A percentile compares a stretch with the other conserved stretches of the same genome.
phyloP scores from a whole-genome alignment of 2,329 filamentous ascomycete species.

The Fusarium gaditjirri region DNA sequence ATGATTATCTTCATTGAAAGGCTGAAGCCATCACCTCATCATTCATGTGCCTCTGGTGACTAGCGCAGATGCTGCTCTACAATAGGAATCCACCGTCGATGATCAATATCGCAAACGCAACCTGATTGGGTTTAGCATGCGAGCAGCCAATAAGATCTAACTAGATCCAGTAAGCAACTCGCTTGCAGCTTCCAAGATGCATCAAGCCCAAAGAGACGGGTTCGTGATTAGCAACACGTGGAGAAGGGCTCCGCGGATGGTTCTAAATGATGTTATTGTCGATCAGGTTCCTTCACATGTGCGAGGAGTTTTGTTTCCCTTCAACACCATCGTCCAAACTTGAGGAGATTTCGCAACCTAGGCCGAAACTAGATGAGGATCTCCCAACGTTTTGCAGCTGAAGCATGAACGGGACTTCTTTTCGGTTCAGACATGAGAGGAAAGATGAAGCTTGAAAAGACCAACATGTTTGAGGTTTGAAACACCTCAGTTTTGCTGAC shows the following conservation, averaged over 20 bases:
- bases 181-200: neutral
- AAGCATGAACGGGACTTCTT: neutral
- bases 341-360: constrained; percentile 33
- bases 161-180: neutral
- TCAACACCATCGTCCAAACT: neutral
- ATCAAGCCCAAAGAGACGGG: neutral
- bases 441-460: neutral
- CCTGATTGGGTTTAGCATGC: constrained; percentile 42
- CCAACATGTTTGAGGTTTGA: neutral
- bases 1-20: neutral
- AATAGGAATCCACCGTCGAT: constrained; percentile 3
- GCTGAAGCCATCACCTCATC: neutral
- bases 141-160: constrained; percentile 2
- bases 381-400: neutral
- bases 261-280: neutral
- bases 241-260: neutral
- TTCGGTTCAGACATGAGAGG: neutral
- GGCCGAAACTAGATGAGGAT: constrained; percentile 14
- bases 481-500: neutral
- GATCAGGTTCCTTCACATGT: constrained; percentile 7
- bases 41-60: neutral
- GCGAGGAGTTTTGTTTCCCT: neutral
- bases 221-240: neutral
- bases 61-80: neutral
- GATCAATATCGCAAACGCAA: constrained; percentile 29